These are phyloP conservation scores for Ceratonia siliqua DNA, from an alignment of 306 rosid genomes.

Conservation along the genomic window DNA sequence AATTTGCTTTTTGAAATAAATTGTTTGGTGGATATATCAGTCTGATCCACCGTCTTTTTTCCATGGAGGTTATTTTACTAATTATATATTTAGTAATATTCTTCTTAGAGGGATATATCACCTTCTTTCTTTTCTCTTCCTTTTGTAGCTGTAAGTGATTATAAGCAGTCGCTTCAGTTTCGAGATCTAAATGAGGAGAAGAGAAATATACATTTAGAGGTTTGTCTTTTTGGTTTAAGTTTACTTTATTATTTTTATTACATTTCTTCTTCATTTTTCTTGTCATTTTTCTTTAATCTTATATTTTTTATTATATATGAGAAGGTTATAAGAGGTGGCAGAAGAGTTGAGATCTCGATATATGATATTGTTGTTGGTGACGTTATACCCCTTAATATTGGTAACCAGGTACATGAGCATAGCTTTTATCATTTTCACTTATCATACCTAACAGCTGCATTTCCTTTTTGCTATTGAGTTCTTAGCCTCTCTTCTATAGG, in stretches of 20 bases:
- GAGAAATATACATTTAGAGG: slow-evolving; percentile 92
- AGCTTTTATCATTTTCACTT: slow-evolving; percentile 21
- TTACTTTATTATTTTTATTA: neutral
- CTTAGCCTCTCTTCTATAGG: slow-evolving; percentile 47
- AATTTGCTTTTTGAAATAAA: slow-evolving; percentile 3
- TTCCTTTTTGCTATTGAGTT: slow-evolving; percentile 14
- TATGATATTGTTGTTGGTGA: slow-evolving; percentile 95
- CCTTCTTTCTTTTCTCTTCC: slow-evolving; percentile 16
- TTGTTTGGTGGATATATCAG: slow-evolving; percentile 14
- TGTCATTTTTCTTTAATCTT: slow-evolving; percentile 7
- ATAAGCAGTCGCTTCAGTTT: slow-evolving; percentile 95
- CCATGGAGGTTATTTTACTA: neutral
- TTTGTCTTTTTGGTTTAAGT: slow-evolving; percentile 28
- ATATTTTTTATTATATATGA: slow-evolving; percentile 13
- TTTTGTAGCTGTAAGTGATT: slow-evolving; percentile 81
- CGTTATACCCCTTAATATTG: slow-evolving; percentile 84
- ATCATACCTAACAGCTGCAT: slow-evolving; percentile 23
- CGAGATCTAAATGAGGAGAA: slow-evolving; percentile 90
- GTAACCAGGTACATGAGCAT: slow-evolving; percentile 65
- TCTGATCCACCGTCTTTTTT: slow-evolving; percentile 6
- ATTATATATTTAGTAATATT: slow-evolving; percentile 15
- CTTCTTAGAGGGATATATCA: neutral
- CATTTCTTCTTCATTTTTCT: neutral
- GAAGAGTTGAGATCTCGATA: slow-evolving; percentile 84
- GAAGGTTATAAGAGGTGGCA: slow-evolving; percentile 86